These are phyloP conservation scores for Suillus bovinus DNA, from an alignment of 768 basidiomycete genomes.

Conservation along the genomic window DNA sequence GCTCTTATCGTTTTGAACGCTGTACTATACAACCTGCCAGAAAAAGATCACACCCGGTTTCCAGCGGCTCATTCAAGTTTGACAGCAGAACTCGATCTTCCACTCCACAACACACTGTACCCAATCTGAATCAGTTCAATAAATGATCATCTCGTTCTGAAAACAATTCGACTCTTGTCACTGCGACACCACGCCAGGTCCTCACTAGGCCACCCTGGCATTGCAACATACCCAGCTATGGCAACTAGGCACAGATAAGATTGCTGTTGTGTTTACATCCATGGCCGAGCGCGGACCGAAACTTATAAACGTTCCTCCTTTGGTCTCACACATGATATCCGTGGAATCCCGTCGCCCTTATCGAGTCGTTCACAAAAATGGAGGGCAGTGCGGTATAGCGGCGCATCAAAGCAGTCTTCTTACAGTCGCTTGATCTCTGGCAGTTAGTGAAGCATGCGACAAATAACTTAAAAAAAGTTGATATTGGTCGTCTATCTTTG, in stretches of 20 bases:
- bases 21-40: neutral
- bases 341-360: neutral
- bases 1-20: neutral
- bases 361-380: neutral
- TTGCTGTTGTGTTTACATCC: neutral
- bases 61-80: neutral
- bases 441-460: neutral
- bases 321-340: neutral
- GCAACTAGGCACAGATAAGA: neutral
- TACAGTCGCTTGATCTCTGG: neutral
- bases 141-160: neutral
- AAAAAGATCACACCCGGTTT: neutral
- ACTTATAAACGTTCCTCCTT: neutral
- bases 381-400: neutral
- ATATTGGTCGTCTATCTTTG: neutral
- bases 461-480: neutral
- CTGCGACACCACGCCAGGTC: neutral
- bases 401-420: neutral
- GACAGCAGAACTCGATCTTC: neutral
- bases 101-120: neutral
- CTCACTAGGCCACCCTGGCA: neutral
- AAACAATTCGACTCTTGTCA: neutral
- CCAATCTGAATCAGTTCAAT: neutral
- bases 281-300: neutral
- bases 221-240: neutral